Evolutionary conservation across 2,329 filamentous ascomycete genomes (phyloP), one percentile per base, ranked within the genome.

Genomic region (Plenodomus tracheiphilus): DNA sequence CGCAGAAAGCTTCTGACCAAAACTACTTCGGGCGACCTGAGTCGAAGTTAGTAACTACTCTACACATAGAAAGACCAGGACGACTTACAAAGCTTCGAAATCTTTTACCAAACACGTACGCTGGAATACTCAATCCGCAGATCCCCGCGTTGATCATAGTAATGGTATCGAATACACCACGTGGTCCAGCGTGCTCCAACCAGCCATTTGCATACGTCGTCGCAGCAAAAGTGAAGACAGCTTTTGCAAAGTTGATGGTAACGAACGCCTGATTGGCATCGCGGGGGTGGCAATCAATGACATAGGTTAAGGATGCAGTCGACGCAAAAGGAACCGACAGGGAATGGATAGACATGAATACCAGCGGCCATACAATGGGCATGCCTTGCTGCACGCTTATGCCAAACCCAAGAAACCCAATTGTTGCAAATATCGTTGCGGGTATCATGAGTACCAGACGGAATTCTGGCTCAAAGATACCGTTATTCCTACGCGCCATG

Each of bases 381-480:
- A 56, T 56, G 1, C 63, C 62, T 5, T 60, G 54, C 2, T 70
- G 64, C 0, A 68, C 68, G 5, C 65, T 70, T 46, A 73, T 65
- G 18, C 65, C 74, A 39, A 76, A 77, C 8, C 74, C 74, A 1
- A 76, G 56, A 46, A 76, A 76, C 0, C 73, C 74, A 1, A 70
- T 62, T 0, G 74, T 72, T 0, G 66, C 64, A 6, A 70, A 60
- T 8, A 68, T 57, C 2, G 62, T 59, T 2, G 67, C 67, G 7
- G 69, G 58, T 4, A 69, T 53, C 67, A 70, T 71, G 28, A 71
- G 64, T 2, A 56, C 57, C 15, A 71, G 65, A 35, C 92, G 85
- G 70, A 96, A 97, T 66, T 97, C 93, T 2, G 93, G 92, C 72
- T 97, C 93, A 67, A 95, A 97, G 48, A 91, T 79, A 39, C 92